phyloP scores from a whole-genome alignment of 352 stramenopile genomes.

The Pythium monospermum region DNA sequence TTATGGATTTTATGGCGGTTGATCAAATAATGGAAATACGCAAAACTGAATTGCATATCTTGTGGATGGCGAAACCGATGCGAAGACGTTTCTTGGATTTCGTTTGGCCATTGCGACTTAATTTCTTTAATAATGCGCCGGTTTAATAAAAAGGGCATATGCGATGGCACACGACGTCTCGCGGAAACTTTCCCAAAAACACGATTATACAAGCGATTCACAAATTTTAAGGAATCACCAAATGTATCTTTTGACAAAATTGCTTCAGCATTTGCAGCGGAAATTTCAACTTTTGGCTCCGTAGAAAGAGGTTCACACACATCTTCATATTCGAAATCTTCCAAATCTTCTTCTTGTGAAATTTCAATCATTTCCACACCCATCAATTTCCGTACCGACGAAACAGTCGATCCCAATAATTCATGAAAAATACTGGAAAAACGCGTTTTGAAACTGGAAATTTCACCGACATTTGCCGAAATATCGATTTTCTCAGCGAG shows the following conservation, averaged over 20 bases:
- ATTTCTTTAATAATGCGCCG: conserved; percentile 86
- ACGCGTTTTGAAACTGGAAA: too few species aligned
- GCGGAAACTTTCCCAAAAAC: conserved; percentile 73
- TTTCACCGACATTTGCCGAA: conserved; percentile 12
- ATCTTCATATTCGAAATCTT: conserved; percentile 69
- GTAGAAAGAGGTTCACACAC: conserved; percentile 37
- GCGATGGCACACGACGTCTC: conserved; percentile 85
- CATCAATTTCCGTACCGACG: conserved; percentile 26
- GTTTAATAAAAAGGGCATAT: conserved; percentile 95
- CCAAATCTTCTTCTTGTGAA: conserved; percentile 40
- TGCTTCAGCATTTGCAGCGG: conserved; percentile 38
- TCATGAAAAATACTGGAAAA: conserved; percentile 6
- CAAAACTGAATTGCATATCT: conserved; percentile 95
- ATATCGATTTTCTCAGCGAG: conserved; percentile 28
- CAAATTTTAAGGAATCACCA: conserved; percentile 87
- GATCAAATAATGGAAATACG: conserved; percentile 94
- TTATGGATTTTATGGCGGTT: conserved; percentile 80
- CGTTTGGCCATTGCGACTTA: conserved; percentile 68
- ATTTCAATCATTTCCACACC: conserved; percentile 37
- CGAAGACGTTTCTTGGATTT: conserved; percentile 70
- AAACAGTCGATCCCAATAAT: conserved; percentile 4
- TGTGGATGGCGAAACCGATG: conserved; percentile 89
- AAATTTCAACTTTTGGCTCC: conserved; percentile 23
- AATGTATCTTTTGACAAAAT: conserved; percentile 88
- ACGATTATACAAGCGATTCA: conserved; percentile 91